Base-by-base conservation (phyloP, 1,139 yeast genomes). In the Nakaseomyces glabratus region DNA sequence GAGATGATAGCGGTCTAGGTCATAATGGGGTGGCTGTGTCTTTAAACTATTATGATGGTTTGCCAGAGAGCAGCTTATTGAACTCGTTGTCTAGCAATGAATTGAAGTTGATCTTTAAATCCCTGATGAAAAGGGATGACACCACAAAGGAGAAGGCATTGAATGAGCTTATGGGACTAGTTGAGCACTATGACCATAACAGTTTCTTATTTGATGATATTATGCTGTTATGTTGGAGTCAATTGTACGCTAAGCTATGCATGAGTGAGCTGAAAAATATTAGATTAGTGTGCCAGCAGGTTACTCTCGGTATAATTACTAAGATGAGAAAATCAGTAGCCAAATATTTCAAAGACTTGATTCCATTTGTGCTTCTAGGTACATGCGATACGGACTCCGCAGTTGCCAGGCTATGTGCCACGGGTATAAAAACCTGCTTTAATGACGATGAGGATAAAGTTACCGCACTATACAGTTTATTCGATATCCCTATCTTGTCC, bases 91-190 rank as follows among this genome's bases (percentile, higher is more conserved):
- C 60, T 2, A 69, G 76, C 36, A 66, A 88, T n/a, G 69, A 70
- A 17, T 52, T 82, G 36, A 70, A 70, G 24, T 66, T 88, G 13
- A 63, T 77, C 9, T 81, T 86, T 63, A 86, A 82, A 53, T 73
- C 81, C 11, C 58, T 88, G 30, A 53, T 78, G 52, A 88, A 86
- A 56, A 74, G 82, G 51, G 95, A 86, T 49, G 69, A 81, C 10
- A 77, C 75, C 15, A 90, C 98, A 0, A 82, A 78, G 51, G 95
- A 85, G 48, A 82, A 79, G 51, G 86, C 93, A 0, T 61, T 85
- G 22, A 57, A 48, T 8, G 93, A 82, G 24, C 59, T 88, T 21
- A 41, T 49, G 2, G 45, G 48, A 1, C 47, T 60, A 13, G 46
- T 69, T 4, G 47, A 45, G 2, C 53, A 55, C n/a, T 40, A 55